Conservation (phyloP, 768 basidiomycete genomes). For the Auricularia sp. region DNA sequence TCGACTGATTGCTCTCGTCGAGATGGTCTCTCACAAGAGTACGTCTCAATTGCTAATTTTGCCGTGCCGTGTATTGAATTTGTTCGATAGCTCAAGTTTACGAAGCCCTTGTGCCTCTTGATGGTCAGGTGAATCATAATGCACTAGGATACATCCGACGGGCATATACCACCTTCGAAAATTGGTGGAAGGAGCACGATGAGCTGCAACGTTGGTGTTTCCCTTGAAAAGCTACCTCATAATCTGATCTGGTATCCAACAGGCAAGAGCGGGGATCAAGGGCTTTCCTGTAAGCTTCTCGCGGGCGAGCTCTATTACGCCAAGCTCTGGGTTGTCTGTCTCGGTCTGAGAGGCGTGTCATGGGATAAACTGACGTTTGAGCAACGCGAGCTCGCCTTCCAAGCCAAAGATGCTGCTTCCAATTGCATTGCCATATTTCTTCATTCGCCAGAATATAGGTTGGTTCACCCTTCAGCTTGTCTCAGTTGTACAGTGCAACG, state of each 20-base stretch:
- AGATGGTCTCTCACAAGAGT: slow-evolving; percentile 89
- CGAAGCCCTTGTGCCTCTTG: slow-evolving; percentile 56
- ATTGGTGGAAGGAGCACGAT: slow-evolving; percentile 87
- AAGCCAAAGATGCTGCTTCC: slow-evolving; percentile 87
- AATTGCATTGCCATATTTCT: slow-evolving; percentile 79
- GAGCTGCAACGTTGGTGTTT: slow-evolving; percentile 78
- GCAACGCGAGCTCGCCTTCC: slow-evolving; percentile 88
- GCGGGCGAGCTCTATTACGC: slow-evolving; percentile 85
- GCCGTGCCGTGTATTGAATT: background rate
- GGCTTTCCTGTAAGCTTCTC: slow-evolving; percentile 77
- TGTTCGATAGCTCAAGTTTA: slow-evolving; percentile 70
- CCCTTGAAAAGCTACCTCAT: too few relatives aligned
- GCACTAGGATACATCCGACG: slow-evolving; percentile 81
- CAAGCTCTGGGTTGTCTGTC: slow-evolving; percentile 90
- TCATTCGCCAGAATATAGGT: too few relatives aligned
- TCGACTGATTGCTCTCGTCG: slow-evolving; percentile 78
- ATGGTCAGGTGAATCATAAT: slow-evolving; percentile 80
- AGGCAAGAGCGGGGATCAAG: slow-evolving; percentile 64
- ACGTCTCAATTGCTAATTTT: slow-evolving; percentile 17
- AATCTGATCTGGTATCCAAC: too few relatives aligned
- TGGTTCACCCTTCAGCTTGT: too few relatives aligned
- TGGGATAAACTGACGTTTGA: slow-evolving; percentile 97
- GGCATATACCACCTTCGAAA: slow-evolving; percentile 75
- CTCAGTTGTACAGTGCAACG: too few relatives aligned
- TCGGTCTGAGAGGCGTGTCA: slow-evolving; percentile 79